These are phyloP conservation scores for Russula compacta DNA, from an alignment of 768 basidiomycete species.

Conservation along the genomic window DNA sequence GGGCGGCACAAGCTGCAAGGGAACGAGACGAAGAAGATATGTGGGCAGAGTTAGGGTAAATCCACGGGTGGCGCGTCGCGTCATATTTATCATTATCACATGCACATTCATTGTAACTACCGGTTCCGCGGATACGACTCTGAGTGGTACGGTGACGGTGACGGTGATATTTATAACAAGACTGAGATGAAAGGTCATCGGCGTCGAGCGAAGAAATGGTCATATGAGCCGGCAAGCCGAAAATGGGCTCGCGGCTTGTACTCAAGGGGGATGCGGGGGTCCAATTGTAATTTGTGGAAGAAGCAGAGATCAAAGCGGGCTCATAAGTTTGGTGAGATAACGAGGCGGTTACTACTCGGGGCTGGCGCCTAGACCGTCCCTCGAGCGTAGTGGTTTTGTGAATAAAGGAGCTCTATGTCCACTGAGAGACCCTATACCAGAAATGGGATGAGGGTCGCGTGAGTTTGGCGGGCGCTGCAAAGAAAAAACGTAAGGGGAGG, in stretches of 20 bases:
- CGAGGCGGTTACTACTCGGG: too few relatives aligned
- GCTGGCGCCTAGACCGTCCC: too few relatives aligned
- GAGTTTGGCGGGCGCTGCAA: too few relatives aligned
- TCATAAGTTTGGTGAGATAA: background rate
- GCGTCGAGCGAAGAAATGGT: background rate
- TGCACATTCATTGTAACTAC: background rate
- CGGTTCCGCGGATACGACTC: background rate
- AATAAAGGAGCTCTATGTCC: background rate
- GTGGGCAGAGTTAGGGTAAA: constrained; percentile 49
- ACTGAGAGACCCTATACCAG: background rate
- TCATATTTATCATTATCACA: background rate
- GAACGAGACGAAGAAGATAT: constrained; percentile 59
- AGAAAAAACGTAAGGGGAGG: background rate
- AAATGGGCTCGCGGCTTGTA: background rate
- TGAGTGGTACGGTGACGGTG: too few relatives aligned
- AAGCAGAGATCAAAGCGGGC: too few relatives aligned
- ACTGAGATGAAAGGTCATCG: background rate
- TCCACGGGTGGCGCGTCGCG: background rate
- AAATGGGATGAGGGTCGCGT: background rate
- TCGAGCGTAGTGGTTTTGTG: too few relatives aligned
- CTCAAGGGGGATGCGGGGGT: background rate
- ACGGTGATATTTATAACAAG: too few relatives aligned
- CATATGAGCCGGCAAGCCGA: background rate
- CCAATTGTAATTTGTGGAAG: too few relatives aligned
- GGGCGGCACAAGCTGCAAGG: constrained; percentile 41